These are phyloP conservation scores for Ustilago crameri DNA, from an alignment of 1,284 basidiomycete species.

Conservation along the genomic window DNA sequence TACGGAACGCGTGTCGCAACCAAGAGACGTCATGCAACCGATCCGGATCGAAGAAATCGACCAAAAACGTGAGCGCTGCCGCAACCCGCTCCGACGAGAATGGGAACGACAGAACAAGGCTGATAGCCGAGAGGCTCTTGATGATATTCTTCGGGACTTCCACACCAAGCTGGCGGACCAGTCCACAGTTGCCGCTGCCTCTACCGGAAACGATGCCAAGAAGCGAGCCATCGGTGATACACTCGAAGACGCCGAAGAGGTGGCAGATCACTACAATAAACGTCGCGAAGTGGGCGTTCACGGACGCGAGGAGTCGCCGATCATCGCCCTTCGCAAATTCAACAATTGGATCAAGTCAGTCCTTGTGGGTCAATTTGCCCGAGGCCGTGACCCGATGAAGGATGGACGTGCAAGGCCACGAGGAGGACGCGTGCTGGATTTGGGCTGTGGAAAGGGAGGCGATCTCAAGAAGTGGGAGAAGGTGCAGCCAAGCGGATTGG, in stretches of 20 bases:
- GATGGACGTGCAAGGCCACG: slow-evolving; percentile 34
- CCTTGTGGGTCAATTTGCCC: slow-evolving; percentile 44
- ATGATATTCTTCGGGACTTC: slow-evolving; percentile 43
- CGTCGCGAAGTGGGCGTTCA: slow-evolving; percentile 88
- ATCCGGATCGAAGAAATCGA: slow-evolving; percentile 53
- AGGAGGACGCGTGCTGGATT: slow-evolving; percentile 84
- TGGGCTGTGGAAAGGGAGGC: slow-evolving; percentile 98
- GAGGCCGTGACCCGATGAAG: slow-evolving; percentile 23
- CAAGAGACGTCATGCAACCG: slow-evolving; percentile 42
- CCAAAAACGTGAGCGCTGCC: slow-evolving; percentile 36
- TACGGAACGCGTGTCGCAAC: slow-evolving; percentile 39
- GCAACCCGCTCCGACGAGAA: slow-evolving; percentile 53
- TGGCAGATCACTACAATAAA: slow-evolving; percentile 75
- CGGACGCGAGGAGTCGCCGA: slow-evolving; percentile 88
- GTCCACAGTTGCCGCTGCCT: neutral
- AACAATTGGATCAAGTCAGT: slow-evolving; percentile 81
- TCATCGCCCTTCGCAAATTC: slow-evolving; percentile 94
- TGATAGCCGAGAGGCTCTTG: slow-evolving; percentile 44
- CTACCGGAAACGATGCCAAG: slow-evolving; percentile 14
- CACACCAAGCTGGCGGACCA: slow-evolving; percentile 9
- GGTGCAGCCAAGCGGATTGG: slow-evolving; percentile 81
- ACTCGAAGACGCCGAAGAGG: slow-evolving; percentile 46
- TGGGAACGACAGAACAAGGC: slow-evolving; percentile 43
- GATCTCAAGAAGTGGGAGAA: slow-evolving; percentile 96
- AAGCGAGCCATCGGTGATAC: slow-evolving; percentile 26